A percentile compares a stretch with the other conserved stretches of the same genome.
These are phyloP conservation scores for Pleurotus platypus DNA, from an alignment of 768 basidiomycete genomes.

Conservation along the genomic window DNA sequence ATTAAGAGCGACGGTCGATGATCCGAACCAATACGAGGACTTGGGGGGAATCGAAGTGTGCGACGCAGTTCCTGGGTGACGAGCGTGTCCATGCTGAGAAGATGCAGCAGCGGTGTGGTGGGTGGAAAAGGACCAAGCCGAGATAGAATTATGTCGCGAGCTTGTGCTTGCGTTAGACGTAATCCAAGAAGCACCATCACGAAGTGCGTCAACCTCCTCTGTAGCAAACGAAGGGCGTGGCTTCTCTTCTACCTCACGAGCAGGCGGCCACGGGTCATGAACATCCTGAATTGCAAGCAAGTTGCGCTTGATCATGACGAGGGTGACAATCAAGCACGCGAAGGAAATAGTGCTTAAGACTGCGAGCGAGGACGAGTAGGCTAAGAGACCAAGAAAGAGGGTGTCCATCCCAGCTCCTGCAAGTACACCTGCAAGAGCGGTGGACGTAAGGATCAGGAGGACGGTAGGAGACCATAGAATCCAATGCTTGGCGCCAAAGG, in stretches of 20 bases:
- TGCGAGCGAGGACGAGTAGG: conserved; percentile 53
- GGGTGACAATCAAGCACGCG: conserved; percentile 57
- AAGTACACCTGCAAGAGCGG: conserved; percentile 54
- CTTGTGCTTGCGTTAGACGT: conserved; percentile 59
- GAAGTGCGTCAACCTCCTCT: conserved; percentile 69
- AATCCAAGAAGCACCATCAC: conserved; percentile 80
- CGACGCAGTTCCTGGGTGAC: conserved; percentile 31
- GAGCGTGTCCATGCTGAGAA: conserved; percentile 28
- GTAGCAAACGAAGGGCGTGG: conserved; percentile 63
- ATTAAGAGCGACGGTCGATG: conserved; percentile 36
- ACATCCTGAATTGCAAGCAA: conserved; percentile 51
- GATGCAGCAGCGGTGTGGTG: conserved; percentile 43
- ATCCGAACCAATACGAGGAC: conserved; percentile 63
- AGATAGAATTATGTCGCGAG: conserved; percentile 54
- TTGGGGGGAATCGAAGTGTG: conserved; percentile 46
- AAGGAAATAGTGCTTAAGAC: conserved; percentile 51
- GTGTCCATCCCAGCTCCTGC: conserved; percentile 48
- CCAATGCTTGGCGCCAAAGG: conserved; percentile 70
- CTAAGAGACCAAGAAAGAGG: conserved; percentile 58
- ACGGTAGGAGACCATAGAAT: conserved; percentile 68
- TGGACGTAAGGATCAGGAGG: conserved; percentile 52
- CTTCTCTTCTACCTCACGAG: conserved; percentile 46
- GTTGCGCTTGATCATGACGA: conserved; percentile 64
- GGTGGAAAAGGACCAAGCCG: conserved; percentile 73
- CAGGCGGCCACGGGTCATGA: conserved; percentile 59